Evolutionary conservation across 2,329 filamentous ascomycete genomes (phyloP).

Genomic region (Cyphellophora attinorum): DNA sequence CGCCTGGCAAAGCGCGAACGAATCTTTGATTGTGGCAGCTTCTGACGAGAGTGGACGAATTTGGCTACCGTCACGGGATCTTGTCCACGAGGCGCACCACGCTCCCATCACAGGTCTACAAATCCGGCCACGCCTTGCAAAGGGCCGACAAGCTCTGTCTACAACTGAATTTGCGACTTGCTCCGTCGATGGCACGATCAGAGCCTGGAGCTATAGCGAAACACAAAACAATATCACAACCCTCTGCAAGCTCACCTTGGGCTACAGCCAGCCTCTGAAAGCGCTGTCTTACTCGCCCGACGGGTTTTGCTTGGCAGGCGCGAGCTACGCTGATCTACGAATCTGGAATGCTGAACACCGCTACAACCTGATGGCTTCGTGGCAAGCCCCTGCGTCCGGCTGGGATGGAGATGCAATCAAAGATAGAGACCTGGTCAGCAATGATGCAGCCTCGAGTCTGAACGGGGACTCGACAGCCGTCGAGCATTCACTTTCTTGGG

Average conservation of each 20-base stretch:
- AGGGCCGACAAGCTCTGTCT: constrained; percentile 18
- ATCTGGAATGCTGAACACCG: constrained; percentile 40
- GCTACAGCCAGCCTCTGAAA: constrained; percentile 25
- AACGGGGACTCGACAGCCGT: constrained; percentile 22
- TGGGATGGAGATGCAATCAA: constrained; percentile 17
- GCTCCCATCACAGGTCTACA: constrained; percentile 35
- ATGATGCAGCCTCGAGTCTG: constrained; percentile 24
- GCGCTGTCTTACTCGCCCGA: constrained; percentile 36
- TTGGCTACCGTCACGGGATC: constrained; percentile 36
- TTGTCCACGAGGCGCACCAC: constrained; percentile 29
- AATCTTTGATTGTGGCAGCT: constrained; percentile 29
- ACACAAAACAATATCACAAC: constrained; percentile 9
- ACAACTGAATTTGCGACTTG: constrained; percentile 30
- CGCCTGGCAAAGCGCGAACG: constrained; percentile 18
- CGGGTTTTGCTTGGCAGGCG: constrained; percentile 35
- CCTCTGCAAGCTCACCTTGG: constrained; percentile 16
- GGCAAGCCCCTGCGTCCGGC: constrained; percentile 21
- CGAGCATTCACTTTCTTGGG: constrained; percentile 40
- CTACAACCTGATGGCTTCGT: constrained; percentile 31
- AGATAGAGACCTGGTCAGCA: constrained; percentile 22
- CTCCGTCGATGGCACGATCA: constrained; percentile 35
- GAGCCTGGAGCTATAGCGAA: constrained; percentile 27
- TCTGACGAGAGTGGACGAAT: constrained; percentile 28
- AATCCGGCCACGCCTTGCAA: constrained; percentile 22
- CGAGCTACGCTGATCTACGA: constrained; percentile 31